Evolutionary conservation across 192 early-diverging fungal species (phyloP), one percentile per base, ranked within the genome.

Genomic region (Coemansia sp.): DNA sequence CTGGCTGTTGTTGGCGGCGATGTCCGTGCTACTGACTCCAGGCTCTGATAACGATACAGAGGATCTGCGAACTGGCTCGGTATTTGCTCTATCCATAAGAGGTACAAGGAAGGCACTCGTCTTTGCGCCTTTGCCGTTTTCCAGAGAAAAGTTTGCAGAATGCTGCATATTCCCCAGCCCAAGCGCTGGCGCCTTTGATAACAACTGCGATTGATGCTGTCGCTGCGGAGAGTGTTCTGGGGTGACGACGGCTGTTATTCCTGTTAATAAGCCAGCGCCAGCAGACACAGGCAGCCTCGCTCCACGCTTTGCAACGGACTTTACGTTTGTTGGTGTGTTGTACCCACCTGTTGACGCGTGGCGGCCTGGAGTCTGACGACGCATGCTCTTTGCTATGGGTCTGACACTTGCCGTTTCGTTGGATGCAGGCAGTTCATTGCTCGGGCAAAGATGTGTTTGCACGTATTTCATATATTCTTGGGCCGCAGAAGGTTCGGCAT

Each of bases 191-290:
- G 35, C 57, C 20, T 44, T 53, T 23, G 1, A 57, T 58, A 45
- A 63, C 48, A 2, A 61, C 36, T 61, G 45, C 15, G 35, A 9
- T 35, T 34, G n/a, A 6, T 46, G 7, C 34, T 33, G 14, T 26
- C 66, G 56, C 34, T 38, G 43, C 12, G 78, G 73, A 43, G 71
- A 82, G 12, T 76, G 61, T 49, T 73, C 71, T 56, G 79, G 79
- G 20, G 79, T 73, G 9, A 66, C 74, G 15, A 82, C 79, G 5
- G 71, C 79, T 2, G 79, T 82, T 7, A 60, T 60, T 10, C 79
- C 79, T 1, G 74, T 76, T 33, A 76, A 55, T 44, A 62, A 55
- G 16, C 64, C 71, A 39, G 51, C 7, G 20, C 51, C 51, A 36
- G 60, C 64, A 20, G 78, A 60, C 4, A 39, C 52, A 33, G 68